Conservation (phyloP, 2,329 filamentous ascomycete genomes). For the Bipolaris bicolor region DNA sequence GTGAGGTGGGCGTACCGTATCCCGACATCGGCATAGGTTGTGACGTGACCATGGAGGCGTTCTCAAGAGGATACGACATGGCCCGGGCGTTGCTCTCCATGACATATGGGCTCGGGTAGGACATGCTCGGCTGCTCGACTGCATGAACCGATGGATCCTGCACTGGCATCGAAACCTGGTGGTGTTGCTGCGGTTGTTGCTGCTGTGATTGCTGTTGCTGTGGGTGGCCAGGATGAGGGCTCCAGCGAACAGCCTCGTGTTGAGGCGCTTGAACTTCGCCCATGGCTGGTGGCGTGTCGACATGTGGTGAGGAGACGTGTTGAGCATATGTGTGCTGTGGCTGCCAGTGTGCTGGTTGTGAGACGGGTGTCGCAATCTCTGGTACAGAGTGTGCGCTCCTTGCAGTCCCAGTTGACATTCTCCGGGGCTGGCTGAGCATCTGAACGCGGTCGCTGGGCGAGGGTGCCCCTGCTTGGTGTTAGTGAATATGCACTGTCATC, state of each 20-base stretch:
- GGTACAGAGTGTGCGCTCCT: constrained; percentile 47
- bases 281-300: constrained; percentile 38
- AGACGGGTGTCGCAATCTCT: constrained; percentile 46
- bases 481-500: constrained; percentile 27
- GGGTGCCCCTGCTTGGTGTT: constrained; percentile 37
- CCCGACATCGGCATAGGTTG: constrained; percentile 48
- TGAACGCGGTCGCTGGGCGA: constrained; percentile 50
- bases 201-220: constrained; percentile 42
- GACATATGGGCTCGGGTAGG: constrained; percentile 47
- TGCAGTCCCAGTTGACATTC: constrained; percentile 47
- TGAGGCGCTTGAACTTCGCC: constrained; percentile 38
- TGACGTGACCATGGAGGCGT: constrained; percentile 43
- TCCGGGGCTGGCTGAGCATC: constrained; percentile 47
- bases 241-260: constrained; percentile 44
- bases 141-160: constrained; percentile 42
- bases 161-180: constrained; percentile 42
- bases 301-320: constrained; percentile 45
- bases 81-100: constrained; percentile 48
- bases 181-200: constrained; percentile 43
- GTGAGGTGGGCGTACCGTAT: constrained; percentile 47
- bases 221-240: constrained; percentile 39
- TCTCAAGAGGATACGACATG: constrained; percentile 50
- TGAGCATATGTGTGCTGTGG: constrained; percentile 42
- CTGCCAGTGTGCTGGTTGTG: constrained; percentile 48
- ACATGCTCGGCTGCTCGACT: constrained; percentile 36